These are phyloP conservation scores for Helotiales sp. DNA, from an alignment of 2,329 filamentous ascomycete genomes.

Conservation along the genomic window DNA sequence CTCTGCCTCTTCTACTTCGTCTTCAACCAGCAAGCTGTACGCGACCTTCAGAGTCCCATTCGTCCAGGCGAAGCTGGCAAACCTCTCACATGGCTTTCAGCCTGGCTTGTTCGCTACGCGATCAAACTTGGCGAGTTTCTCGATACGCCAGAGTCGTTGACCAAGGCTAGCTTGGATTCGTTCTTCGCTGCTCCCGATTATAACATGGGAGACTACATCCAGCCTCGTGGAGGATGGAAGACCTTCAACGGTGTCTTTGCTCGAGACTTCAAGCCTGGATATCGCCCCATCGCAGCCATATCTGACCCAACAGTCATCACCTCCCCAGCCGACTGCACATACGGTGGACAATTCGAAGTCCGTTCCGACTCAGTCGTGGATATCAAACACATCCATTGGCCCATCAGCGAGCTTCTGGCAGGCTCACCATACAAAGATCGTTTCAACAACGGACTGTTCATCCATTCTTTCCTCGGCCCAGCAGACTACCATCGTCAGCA, in stretches of 20 bases:
- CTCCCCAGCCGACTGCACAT: constrained; percentile 47
- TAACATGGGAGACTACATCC: constrained; percentile 42
- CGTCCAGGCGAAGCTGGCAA: constrained; percentile 39
- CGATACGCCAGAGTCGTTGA: constrained; percentile 44
- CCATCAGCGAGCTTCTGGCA: constrained; percentile 45
- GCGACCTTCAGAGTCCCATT: constrained; percentile 40
- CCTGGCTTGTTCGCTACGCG: constrained; percentile 48
- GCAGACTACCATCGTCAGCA: constrained; percentile 51
- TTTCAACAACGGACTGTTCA: constrained; percentile 49
- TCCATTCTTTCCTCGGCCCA: constrained; percentile 48
- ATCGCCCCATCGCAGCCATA: constrained; percentile 42
- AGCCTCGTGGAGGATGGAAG: constrained; percentile 43
- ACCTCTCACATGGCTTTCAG: constrained; percentile 44
- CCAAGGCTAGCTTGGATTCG: constrained; percentile 39
- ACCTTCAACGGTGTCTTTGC: constrained; percentile 51
- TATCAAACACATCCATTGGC: constrained; percentile 48
- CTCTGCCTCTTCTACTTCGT: constrained; percentile 50
- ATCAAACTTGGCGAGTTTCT: constrained; percentile 46
- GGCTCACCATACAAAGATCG: constrained; percentile 41
- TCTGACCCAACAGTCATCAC: constrained; percentile 50
- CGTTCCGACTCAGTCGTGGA: constrained; percentile 36
- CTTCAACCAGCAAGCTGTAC: constrained; percentile 44
- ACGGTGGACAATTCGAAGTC: constrained; percentile 37
- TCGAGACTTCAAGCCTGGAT: constrained; percentile 45
- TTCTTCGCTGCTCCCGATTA: constrained; percentile 44